Conservation (phyloP, 495 filamentous ascomycete genomes). For the Penicillium ucsense region DNA sequence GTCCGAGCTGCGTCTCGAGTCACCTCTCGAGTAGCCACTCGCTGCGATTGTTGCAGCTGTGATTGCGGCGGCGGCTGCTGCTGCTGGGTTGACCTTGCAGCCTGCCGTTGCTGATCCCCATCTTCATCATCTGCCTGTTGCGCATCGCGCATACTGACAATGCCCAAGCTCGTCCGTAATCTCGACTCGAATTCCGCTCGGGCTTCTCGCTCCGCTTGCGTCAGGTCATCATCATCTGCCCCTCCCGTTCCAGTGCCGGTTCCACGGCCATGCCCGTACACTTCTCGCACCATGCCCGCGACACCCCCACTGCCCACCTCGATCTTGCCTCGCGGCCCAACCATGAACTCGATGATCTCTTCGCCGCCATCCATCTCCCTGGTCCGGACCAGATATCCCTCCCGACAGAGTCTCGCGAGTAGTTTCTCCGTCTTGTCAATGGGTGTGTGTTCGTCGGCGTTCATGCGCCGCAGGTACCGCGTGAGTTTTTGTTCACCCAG, state of each 20-base stretch:
- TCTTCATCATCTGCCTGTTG: not conserved
- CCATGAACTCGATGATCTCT: conserved; percentile 63
- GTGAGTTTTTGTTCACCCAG: conserved; percentile 64
- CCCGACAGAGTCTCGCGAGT: conserved; percentile 62
- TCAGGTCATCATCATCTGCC: conserved; percentile 32
- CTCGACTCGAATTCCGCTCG: conserved; percentile 23
- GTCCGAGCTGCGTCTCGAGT: not conserved
- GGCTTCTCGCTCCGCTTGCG: conserved; percentile 25
- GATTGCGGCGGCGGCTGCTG: too few species aligned
- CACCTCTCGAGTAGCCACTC: not conserved
- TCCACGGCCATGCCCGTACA: conserved; percentile 35
- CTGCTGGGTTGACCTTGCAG: too few species aligned
- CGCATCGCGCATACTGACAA: not conserved
- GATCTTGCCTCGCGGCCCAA: conserved; percentile 76
- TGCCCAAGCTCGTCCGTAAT: conserved; percentile 23
- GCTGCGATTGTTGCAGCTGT: not conserved
- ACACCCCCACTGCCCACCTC: conserved; percentile 72
- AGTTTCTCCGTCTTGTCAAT: conserved; percentile 68
- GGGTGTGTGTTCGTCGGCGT: conserved; percentile 65
- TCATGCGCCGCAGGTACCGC: conserved; percentile 64
- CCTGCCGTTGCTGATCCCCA: not conserved
- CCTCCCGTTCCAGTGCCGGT: conserved; percentile 3
- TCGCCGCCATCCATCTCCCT: conserved; percentile 60
- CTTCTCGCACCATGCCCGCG: conserved; percentile 54
- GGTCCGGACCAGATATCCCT: conserved; percentile 74